A percentile compares a stretch with the other conserved stretches of the same genome.
Evolutionary conservation across 371 early-diverging fungal species (phyloP).

Genomic region (Apophysomyces sp.): DNA sequence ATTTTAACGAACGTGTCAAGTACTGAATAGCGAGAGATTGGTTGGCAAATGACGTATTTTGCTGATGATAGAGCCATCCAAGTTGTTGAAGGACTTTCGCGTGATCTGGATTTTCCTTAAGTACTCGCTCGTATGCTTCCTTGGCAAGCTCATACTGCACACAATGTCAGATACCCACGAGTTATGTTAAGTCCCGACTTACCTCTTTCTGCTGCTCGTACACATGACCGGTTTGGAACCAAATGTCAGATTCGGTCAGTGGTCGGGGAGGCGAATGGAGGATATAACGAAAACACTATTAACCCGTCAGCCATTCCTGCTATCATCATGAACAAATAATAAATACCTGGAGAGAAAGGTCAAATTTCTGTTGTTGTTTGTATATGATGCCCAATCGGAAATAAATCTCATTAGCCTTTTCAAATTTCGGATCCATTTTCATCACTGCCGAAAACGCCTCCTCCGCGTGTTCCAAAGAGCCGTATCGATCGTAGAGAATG

Average conservation of each 20-base stretch:
- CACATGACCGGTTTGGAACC: constrained; percentile 96
- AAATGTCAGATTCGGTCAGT: constrained; percentile 87
- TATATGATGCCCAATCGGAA: constrained; percentile 95
- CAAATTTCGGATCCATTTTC: constrained; percentile 82
- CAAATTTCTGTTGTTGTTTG: constrained; percentile 89
- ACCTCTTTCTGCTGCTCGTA: constrained; percentile 91
- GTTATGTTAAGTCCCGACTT: constrained; percentile 1
- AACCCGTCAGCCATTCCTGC: not conserved
- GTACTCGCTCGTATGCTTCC: constrained; percentile 90
- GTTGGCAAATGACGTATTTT: constrained; percentile 70
- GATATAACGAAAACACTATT: constrained; percentile 86
- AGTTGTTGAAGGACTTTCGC: constrained; percentile 93
- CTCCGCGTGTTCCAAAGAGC: constrained; percentile 92
- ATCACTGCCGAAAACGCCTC: constrained; percentile 91
- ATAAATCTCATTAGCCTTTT: constrained; percentile 94
- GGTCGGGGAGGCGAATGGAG: constrained; percentile 85
- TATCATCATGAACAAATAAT: not conserved
- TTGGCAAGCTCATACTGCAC: constrained; percentile 71
- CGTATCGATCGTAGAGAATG: constrained; percentile 93
- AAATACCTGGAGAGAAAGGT: constrained; percentile 72
- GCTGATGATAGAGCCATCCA: constrained; percentile 91
- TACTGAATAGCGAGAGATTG: constrained; percentile 80
- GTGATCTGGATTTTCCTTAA: constrained; percentile 85
- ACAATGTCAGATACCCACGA: not conserved
- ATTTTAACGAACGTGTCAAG: constrained; percentile 77